Conservation (phyloP, 306 rosid genomes). For the Vigna trinervia region DNA sequence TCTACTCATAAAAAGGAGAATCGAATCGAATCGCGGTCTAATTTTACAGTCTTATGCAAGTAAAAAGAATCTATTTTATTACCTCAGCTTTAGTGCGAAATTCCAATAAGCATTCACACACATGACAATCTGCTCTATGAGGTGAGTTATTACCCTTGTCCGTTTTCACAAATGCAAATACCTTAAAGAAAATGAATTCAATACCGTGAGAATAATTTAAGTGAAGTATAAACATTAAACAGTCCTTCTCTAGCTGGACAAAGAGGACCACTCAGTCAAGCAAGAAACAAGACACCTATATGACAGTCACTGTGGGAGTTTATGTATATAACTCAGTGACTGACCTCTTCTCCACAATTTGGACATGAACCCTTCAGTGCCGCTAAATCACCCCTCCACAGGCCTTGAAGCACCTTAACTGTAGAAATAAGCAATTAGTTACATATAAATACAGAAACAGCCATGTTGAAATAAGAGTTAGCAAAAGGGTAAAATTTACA, state of each 20-base stretch:
- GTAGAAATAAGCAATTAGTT: constrained; percentile 33
- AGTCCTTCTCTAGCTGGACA: constrained; percentile 11
- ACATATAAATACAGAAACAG: neutral
- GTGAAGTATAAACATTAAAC: neutral
- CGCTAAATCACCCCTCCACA: constrained; percentile 83
- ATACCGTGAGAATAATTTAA: neutral
- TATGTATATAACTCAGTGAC: constrained; percentile 36
- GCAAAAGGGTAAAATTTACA: neutral
- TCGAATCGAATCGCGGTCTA: neutral
- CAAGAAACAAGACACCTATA: neutral
- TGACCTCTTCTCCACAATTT: constrained; percentile 93
- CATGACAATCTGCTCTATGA: constrained; percentile 87
- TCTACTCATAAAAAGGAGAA: neutral
- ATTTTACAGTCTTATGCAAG: constrained; percentile 1
- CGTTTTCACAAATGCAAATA: constrained; percentile 80
- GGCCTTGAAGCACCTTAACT: constrained; percentile 84
- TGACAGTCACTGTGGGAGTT: neutral
- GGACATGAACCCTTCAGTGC: constrained; percentile 91
- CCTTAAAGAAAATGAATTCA: constrained; percentile 54
- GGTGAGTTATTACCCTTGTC: constrained; percentile 58
- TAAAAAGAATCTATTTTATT: constrained; percentile 35
- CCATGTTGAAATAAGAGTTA: neutral
- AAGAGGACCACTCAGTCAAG: neutral
- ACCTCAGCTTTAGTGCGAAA: constrained; percentile 78
- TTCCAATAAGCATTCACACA: constrained; percentile 75